Evolutionary conservation across 2,329 filamentous ascomycete genomes (phyloP).

Genomic region (Diaporthe eres): DNA sequence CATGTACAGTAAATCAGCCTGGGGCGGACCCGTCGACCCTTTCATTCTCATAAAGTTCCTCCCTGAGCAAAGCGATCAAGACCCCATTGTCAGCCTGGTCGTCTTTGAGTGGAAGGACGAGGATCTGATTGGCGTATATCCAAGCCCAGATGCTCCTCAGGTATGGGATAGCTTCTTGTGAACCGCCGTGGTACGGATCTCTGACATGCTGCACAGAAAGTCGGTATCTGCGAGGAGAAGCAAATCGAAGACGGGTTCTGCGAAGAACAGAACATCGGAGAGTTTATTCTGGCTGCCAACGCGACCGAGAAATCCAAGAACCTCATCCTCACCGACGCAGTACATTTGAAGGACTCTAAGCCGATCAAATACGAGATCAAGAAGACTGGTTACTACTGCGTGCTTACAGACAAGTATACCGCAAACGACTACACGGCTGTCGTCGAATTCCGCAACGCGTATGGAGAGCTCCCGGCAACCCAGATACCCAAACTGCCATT

Average conservation of each 20-base stretch:
- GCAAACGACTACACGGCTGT: constrained; percentile 81
- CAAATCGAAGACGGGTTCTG: constrained; percentile 80
- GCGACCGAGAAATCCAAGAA: constrained; percentile 79
- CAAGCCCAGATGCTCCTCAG: constrained; percentile 66
- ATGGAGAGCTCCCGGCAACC: constrained; percentile 93
- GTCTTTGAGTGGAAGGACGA: constrained; percentile 97
- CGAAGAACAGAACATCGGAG: constrained; percentile 81
- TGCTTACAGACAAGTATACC: constrained; percentile 81
- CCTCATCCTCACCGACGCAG: constrained; percentile 82
- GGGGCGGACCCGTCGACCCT: constrained; percentile 90
- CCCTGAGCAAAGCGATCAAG: constrained; percentile 71
- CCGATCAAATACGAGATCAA: constrained; percentile 86
- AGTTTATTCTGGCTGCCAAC: constrained; percentile 86
- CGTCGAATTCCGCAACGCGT: constrained; percentile 94
- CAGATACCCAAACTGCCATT: constrained; percentile 98
- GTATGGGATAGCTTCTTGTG: constrained; percentile 56
- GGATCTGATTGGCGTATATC: constrained; percentile 79
- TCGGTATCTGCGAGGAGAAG: constrained; percentile 80
- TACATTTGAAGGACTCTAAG: constrained; percentile 83
- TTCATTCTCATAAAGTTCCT: constrained; percentile 90
- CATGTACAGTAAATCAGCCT: constrained; percentile 93
- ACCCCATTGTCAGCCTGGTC: constrained; percentile 85
- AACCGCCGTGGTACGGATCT: constrained; percentile 17
- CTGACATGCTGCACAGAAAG: constrained; percentile 55
- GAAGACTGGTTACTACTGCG: constrained; percentile 96